A percentile compares a stretch with the other conserved stretches of the same genome.
These are phyloP conservation scores for Mortierella sp. DNA, from an alignment of 371 early-diverging fungal genomes.

Conservation along the genomic window DNA sequence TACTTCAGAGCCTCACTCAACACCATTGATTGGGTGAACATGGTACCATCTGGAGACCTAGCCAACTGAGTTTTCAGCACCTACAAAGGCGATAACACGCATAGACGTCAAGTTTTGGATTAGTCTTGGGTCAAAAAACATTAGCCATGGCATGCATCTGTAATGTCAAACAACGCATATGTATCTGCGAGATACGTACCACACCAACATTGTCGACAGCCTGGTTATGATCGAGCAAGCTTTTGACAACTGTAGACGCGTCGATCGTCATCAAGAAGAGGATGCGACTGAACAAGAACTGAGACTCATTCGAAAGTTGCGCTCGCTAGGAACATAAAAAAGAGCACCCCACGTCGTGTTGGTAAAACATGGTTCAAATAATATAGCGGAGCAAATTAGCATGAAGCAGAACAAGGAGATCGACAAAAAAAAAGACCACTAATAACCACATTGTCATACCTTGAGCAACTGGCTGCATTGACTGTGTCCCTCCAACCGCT, in stretches of 20 bases:
- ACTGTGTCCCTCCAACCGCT: conserved; percentile 58
- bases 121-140: too few relatives aligned
- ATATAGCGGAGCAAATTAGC: background rate
- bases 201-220: conserved; percentile 59
- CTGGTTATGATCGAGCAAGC: conserved; percentile 59
- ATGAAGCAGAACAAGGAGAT: background rate
- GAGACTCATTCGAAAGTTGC: conserved; percentile 61
- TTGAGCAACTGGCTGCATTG: conserved; percentile 57
- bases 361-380: background rate
- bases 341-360: too few relatives aligned
- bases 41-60: conserved; percentile 43
- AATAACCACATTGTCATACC: conserved; percentile 6
- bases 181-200: conserved; percentile 41
- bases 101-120: conserved; percentile 22
- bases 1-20: conserved; percentile 71
- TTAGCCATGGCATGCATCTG: background rate
- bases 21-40: conserved; percentile 63
- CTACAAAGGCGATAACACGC: conserved; percentile 19
- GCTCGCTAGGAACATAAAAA: conserved; percentile 22
- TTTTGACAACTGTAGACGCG: conserved; percentile 58
- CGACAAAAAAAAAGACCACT: background rate
- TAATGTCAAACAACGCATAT: conserved; percentile 5
- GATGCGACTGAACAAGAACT: conserved; percentile 70
- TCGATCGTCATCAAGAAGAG: conserved; percentile 71
- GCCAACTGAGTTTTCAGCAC: conserved; percentile 44